Conservation (phyloP, 1,284 basidiomycete species). For the Cutaneotrichosporon dermatis region DNA sequence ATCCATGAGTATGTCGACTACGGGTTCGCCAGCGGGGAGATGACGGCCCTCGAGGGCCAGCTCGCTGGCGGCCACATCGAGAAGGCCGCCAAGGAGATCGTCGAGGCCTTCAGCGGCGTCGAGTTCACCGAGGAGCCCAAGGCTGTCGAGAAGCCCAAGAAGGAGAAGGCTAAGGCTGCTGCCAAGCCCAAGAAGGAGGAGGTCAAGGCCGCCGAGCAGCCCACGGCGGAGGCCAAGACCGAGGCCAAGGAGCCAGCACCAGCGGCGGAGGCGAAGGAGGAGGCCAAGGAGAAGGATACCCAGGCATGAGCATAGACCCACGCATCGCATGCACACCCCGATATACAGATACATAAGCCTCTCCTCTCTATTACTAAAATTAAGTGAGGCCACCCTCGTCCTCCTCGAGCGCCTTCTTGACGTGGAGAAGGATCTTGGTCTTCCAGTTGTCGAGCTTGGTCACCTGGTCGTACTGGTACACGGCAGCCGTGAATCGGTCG, state of each 20-base stretch:
- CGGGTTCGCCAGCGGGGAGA: slow-evolving; percentile 57
- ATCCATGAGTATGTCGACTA: slow-evolving; percentile 69
- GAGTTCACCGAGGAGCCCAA: slow-evolving; percentile 11
- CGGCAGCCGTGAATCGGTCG: slow-evolving; percentile 64
- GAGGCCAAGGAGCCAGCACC: not conserved
- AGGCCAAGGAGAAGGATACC: not conserved
- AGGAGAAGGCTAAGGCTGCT: not conserved
- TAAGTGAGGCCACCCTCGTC: slow-evolving; percentile 53
- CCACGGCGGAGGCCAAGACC: not conserved
- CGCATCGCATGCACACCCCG: slow-evolving; percentile 9
- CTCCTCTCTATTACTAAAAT: not conserved
- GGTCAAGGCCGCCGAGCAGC: not conserved
- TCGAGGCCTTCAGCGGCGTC: slow-evolving; percentile 23
- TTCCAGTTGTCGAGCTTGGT: slow-evolving; percentile 93
- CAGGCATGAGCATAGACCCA: slow-evolving; percentile 1
- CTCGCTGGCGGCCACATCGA: slow-evolving; percentile 19
- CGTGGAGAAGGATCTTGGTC: slow-evolving; percentile 77
- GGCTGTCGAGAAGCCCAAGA: not conserved
- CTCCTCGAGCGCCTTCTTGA: slow-evolving; percentile 74
- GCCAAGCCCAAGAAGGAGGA: not conserved
- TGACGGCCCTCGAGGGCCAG: slow-evolving; percentile 38
- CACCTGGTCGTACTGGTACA: slow-evolving; percentile 80
- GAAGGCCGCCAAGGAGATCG: slow-evolving; percentile 24
- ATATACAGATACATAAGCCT: slow-evolving; percentile 10
- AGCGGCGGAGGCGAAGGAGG: not conserved